Base-by-base conservation (phyloP, 2,329 filamentous ascomycete genomes). In the Fusarium mundagurra region DNA sequence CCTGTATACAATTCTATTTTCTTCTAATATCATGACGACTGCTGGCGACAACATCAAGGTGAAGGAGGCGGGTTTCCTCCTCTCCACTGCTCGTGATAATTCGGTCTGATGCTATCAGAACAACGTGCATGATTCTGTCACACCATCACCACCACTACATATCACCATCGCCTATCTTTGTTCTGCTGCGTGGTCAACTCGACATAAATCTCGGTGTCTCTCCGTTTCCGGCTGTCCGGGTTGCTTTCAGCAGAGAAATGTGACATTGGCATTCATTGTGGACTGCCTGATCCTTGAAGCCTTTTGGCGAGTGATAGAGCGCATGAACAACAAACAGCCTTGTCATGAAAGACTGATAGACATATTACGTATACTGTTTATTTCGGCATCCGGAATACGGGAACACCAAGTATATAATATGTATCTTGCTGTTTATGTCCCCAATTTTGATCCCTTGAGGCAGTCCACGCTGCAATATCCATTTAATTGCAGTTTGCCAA, bases 151-250 rank as follows among this genome's bases (percentile, higher is more conserved):
- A 51, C 54, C 36, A 45, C 20, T 33, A 45, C 17, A 60, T 53
- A 38, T 54, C 47, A 55, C 51, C 39, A 54, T 33, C 33, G 60
- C 63, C 39, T 36, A 34, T 47, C 51, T 45, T 48, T 45, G n/a
- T 14, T n/a, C 29, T 33, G 24, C 48, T 31, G 36, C 10, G 33
- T 27, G 33, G 33, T 50, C 22, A 24, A 31, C 20, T 39, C 13
- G 22, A 27, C 45, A 53, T 29, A 36, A 38, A 29, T 61, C 71
- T 76, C 67, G 73, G 75, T 62, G 59, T 73, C 69, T 76, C 75
- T 76, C 75, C 75, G 72, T 77, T 75, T 73, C 75, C 75, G 72
- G 72, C 57, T 57, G 69, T 59, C 74, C 76, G 72, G 55, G 45
- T n/a, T 44, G 45, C 41, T 48, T 33, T 27, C 18, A 24, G 58